A percentile compares a stretch with the other conserved stretches of the same genome.
Conservation (phyloP, 139 green algal species). For the Chlamydomonas sp. region DNA sequence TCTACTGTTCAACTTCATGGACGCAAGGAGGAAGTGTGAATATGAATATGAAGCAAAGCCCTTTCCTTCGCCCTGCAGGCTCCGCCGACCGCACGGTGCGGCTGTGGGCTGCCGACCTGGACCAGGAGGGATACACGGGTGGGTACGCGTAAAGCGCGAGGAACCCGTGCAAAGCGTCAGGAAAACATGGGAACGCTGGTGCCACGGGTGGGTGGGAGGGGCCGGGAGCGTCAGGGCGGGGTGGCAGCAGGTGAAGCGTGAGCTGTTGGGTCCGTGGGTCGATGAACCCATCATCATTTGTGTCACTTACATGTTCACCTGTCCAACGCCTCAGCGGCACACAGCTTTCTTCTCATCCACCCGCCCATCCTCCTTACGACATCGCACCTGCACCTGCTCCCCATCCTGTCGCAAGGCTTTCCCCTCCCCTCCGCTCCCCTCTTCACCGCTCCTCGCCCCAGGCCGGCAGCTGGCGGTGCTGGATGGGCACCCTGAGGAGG, state of each 20-base stretch:
- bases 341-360: background rate
- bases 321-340: too few species aligned
- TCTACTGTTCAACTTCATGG: background rate
- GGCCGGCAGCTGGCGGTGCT: conserved; percentile 49
- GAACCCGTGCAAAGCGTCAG: background rate
- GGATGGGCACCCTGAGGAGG: conserved; percentile 63
- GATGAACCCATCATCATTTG: too few species aligned
- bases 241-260: too few species aligned
- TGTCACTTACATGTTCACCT: too few species aligned
- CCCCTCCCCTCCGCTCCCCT: background rate
- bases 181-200: background rate
- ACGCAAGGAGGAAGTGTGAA: background rate
- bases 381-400: background rate
- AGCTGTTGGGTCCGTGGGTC: too few species aligned
- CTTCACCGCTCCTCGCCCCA: background rate
- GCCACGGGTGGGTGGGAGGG: background rate
- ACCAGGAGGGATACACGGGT: conserved; percentile 19
- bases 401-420: too few species aligned
- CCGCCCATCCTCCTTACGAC: background rate
- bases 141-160: background rate
- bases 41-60: background rate
- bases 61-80: conserved; percentile 16
- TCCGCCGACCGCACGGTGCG: conserved; percentile 57
- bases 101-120: conserved; percentile 44
- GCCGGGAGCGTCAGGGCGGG: too few species aligned